Percentiles rank a stretch among this genome's conserved stretches.
Conservation (phyloP, 2,329 filamentous ascomycete species). For the Dothiorella sarmentorum region DNA sequence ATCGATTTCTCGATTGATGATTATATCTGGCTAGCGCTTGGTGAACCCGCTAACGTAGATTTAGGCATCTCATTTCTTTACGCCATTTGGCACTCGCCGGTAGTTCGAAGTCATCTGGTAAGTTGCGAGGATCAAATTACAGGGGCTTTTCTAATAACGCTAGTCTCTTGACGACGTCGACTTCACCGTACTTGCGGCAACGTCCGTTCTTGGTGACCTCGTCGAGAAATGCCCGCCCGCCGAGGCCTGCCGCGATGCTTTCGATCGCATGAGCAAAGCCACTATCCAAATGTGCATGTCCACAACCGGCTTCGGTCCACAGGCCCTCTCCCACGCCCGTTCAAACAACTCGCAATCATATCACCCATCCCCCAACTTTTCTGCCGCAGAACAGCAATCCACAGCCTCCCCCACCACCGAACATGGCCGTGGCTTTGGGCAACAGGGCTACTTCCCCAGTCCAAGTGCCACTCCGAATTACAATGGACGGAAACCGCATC, state of each 20-base stretch:
- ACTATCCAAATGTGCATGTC: slow-evolving; percentile 93
- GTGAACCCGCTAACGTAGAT: neutral
- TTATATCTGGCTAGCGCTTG: neutral
- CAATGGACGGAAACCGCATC: slow-evolving; percentile 32
- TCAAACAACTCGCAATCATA: neutral
- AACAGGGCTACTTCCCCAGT: slow-evolving; percentile 9
- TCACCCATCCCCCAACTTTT: neutral
- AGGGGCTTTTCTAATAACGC: neutral
- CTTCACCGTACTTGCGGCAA: slow-evolving; percentile 89
- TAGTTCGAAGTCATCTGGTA: slow-evolving; percentile 82
- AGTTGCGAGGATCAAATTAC: slow-evolving; percentile 36
- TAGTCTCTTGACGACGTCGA: slow-evolving; percentile 92
- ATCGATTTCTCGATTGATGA: neutral
- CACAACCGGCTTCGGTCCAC: slow-evolving; percentile 71
- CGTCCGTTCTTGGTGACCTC: slow-evolving; percentile 85
- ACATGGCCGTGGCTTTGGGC: neutral
- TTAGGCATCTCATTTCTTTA: slow-evolving; percentile 84
- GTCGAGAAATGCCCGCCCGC: slow-evolving; percentile 94
- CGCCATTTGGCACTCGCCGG: slow-evolving; percentile 92
- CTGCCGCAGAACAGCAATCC: neutral
- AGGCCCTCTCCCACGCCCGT: slow-evolving; percentile 22
- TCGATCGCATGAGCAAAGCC: slow-evolving; percentile 90
- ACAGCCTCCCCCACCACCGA: slow-evolving; percentile 4
- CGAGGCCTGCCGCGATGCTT: slow-evolving; percentile 90
- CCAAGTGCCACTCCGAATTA: neutral